Evolutionary conservation across 768 basidiomycete genomes (phyloP), one percentile per base, ranked within the genome.

Genomic region (Lactarius pseudohatsudake): DNA sequence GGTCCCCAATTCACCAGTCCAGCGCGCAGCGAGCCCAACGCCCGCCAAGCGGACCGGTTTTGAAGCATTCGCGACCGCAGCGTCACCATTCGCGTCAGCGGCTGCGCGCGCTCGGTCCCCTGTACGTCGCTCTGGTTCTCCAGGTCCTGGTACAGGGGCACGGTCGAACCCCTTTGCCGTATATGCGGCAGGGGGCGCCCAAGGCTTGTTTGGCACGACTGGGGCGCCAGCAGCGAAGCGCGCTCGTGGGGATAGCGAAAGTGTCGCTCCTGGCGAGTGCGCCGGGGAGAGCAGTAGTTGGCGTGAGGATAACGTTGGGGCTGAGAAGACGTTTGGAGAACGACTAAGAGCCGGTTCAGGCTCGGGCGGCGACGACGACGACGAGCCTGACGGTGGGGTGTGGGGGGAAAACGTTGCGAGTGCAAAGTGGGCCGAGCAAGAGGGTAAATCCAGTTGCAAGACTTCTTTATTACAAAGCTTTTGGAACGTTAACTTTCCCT

Each of bases 371-470:
- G 84, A 83, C 3, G 84, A 86, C 0, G 84, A 85, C 16, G 83
- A 82, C 16, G 62, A 62, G 56, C 10, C 16, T 16, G 63, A 67
- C 18, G 61, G 57, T n/a, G 79, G 78, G 53, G 80, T 74, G 53
- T 80, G 81, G 58, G 84, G 84, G 16, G 85, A 85, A 36, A 79
- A 80, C 32, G 75, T 75, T n/a, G 18, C 61, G 64, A 81, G 84
- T 72, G 70, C 81, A n/a, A 77, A 77, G 26, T 71, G 91, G 71
- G 85, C 82, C 13, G 88, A 90, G 74, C 88, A 90, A 77, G 88
- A 90, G 74, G 82, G 91, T 86, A 62, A 66, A 84, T 76, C 1
- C 36, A 54, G 22, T 41, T 55, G 36, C 16, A 59, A 11, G 32
- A 15, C 11, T 26, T 53, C 13, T 26, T 53, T 53, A 26, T 28